These are phyloP conservation scores for Davidsoniella eucalypti DNA, from an alignment of 2,329 filamentous ascomycete species.

Conservation along the genomic window DNA sequence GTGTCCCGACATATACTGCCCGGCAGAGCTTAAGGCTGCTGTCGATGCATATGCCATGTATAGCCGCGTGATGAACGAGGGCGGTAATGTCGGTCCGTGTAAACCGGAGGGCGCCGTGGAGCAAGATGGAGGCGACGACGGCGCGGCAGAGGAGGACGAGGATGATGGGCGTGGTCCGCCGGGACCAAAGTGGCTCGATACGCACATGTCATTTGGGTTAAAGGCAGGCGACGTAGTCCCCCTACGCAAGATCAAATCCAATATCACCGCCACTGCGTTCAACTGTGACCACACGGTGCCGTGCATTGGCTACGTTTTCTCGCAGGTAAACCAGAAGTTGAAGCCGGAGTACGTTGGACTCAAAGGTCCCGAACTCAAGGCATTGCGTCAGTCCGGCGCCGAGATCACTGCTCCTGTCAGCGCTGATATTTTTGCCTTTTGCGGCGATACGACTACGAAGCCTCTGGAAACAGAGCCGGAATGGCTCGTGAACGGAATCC, in stretches of 20 bases:
- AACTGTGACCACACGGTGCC: conserved; percentile 31
- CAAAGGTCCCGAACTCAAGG: conserved; percentile 22
- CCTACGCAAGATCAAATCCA: conserved; percentile 20
- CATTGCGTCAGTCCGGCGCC: conserved; percentile 22
- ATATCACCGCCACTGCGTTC: conserved; percentile 27
- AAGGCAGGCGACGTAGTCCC: conserved; percentile 21
- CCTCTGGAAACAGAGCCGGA: conserved; percentile 23
- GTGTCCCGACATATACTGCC: conserved; percentile 30
- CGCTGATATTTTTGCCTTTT: conserved; percentile 29
- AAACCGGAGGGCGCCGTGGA: conserved; percentile 11
- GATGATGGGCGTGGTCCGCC: conserved; percentile 12
- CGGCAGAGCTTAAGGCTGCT: conserved; percentile 22
- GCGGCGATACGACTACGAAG: conserved; percentile 29
- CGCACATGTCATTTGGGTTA: conserved; percentile 25
- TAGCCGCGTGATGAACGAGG: conserved; percentile 26
- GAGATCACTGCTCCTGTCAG: conserved; percentile 25
- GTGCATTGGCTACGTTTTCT: conserved; percentile 31
- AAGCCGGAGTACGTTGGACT: conserved; percentile 22
- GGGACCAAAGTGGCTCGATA: conserved; percentile 18
- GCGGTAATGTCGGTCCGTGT: conserved; percentile 20
- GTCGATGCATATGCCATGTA: conserved; percentile 26
- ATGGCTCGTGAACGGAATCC: conserved; percentile 25
- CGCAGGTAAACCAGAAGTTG: conserved; percentile 23
- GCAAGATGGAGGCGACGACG: conserved; percentile 3
- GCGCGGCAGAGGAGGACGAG: conserved; percentile 13